Evolutionary conservation across 768 basidiomycete genomes (phyloP).

Genomic region (Strobilomyces confusus): DNA sequence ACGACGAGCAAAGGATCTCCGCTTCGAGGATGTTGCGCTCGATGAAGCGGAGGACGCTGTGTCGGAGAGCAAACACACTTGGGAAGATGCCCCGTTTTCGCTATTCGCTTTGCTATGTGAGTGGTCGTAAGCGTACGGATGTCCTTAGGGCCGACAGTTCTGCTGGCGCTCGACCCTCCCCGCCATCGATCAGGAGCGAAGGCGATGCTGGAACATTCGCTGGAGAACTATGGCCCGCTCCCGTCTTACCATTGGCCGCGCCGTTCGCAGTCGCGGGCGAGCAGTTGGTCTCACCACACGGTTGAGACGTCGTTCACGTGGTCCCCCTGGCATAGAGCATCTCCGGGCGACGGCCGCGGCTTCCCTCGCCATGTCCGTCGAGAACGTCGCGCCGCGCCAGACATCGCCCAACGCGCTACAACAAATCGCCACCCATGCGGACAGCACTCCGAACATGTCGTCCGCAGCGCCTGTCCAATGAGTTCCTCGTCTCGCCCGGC

Average conservation of each 20-base stretch:
- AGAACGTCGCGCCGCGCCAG: background rate
- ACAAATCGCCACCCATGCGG: too few species aligned
- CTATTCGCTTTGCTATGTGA: too few species aligned
- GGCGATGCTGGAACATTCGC: too few species aligned
- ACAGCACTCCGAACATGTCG: conserved; percentile 41
- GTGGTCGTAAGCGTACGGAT: too few species aligned
- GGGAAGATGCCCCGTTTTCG: conserved; percentile 60
- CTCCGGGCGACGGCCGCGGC: background rate
- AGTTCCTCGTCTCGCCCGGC: conserved; percentile 22
- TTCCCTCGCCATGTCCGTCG: conserved; percentile 18
- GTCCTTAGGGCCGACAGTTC: too few species aligned
- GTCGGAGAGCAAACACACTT: conserved; percentile 57
- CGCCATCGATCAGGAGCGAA: conserved; percentile 32
- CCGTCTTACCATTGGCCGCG: conserved; percentile 3
- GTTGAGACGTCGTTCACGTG: too few species aligned
- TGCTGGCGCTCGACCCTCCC: conserved; percentile 30
- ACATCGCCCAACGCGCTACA: background rate
- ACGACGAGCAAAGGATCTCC: conserved; percentile 64
- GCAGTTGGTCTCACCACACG: too few species aligned
- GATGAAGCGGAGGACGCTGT: conserved; percentile 67
- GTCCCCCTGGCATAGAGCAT: too few species aligned
- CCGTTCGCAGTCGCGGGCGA: conserved; percentile 30
- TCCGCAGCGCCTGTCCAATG: conserved; percentile 36
- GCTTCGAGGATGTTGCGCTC: conserved; percentile 62
- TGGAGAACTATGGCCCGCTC: too few species aligned